These are phyloP conservation scores for Phanerochaete carnosa DNA, from an alignment of 768 basidiomycete species.

Conservation along the genomic window DNA sequence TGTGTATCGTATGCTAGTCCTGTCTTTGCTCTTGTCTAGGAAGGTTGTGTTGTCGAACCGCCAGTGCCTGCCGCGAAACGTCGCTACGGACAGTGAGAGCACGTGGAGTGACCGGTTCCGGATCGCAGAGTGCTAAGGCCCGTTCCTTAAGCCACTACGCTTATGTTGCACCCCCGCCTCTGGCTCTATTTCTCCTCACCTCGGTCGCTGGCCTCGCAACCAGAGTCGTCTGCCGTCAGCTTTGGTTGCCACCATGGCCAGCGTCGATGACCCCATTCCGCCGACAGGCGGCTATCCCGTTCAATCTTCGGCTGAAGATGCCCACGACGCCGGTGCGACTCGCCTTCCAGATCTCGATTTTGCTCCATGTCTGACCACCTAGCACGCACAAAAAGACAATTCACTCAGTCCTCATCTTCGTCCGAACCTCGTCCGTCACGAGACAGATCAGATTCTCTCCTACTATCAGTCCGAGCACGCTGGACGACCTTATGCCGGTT, in stretches of 20 bases:
- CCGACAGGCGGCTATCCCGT: constrained; percentile 12
- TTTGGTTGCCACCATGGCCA: constrained; percentile 3
- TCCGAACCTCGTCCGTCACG: constrained; percentile 27
- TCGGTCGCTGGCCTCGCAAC: background rate
- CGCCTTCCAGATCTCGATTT: constrained; percentile 6
- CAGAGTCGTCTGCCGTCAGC: background rate
- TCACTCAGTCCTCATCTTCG: constrained; percentile 13
- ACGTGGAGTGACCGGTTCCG: constrained; percentile 4
- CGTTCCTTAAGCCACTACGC: background rate
- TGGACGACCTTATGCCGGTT: constrained; percentile 23
- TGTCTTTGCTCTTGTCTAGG: no score
- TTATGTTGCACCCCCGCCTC: background rate
- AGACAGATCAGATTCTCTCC: constrained; percentile 44
- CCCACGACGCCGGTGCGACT: constrained; percentile 6
- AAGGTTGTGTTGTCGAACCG: no score
- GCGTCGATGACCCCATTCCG: constrained; percentile 6
- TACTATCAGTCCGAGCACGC: constrained; percentile 58
- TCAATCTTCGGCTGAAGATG: constrained; percentile 9
- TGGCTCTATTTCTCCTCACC: background rate
- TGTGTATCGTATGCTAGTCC: background rate
- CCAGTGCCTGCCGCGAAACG: no score
- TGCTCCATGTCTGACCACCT: constrained; percentile 1
- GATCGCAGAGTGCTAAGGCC: background rate
- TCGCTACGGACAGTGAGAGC: background rate
- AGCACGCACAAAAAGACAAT: background rate